Base-by-base conservation (phyloP, 345 rosid species). In the Carallia brachiata region DNA sequence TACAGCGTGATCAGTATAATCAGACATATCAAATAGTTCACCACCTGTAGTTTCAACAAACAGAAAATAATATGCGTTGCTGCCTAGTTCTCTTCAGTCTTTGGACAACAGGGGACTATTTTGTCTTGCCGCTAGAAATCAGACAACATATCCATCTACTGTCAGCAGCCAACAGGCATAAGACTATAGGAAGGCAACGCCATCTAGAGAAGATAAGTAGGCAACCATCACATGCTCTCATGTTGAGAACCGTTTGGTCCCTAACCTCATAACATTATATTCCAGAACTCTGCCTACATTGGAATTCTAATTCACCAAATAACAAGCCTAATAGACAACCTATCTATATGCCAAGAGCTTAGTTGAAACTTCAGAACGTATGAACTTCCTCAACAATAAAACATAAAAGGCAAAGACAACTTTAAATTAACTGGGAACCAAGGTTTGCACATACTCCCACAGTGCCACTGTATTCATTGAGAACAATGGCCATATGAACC, bases 401-500 rank as follows among this genome's bases (percentile, higher is more conserved):
- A 48, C 28, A n/a, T 47, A 16, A 62, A 53, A 36, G 47, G 40
- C 19, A 47, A 48, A 61, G 23, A 28, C 37, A 54, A 47, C 7
- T 70, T 39, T 52, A 32, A 70, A 53, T 23, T 34, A 70, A 50
- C 7, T 56, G 15, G 60, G 23, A 52, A 36, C 32, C 44, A 40
- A 23, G 23, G 63, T 56, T 55, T 68, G 27, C 67, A 84, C 98
- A 70, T 92, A 95, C 98, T 79, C 99, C 99, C 58, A 92, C 86
- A 50, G 99, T 92, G 81, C 99, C 99, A 68, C 98, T 98, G 70
- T 92, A 95, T 80, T 90, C 99, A 39, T 95, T 92, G 56, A 95
- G 98, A 69, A 92, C 99, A 68, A 95, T 96, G 56, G 97, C 99
- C 96, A 95, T 92, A 85, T 95, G 97, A 81, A 95, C 98, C 84